phyloP scores from a whole-genome alignment of 2,329 filamentous ascomycete species.

The Cladosporium colombiae region DNA sequence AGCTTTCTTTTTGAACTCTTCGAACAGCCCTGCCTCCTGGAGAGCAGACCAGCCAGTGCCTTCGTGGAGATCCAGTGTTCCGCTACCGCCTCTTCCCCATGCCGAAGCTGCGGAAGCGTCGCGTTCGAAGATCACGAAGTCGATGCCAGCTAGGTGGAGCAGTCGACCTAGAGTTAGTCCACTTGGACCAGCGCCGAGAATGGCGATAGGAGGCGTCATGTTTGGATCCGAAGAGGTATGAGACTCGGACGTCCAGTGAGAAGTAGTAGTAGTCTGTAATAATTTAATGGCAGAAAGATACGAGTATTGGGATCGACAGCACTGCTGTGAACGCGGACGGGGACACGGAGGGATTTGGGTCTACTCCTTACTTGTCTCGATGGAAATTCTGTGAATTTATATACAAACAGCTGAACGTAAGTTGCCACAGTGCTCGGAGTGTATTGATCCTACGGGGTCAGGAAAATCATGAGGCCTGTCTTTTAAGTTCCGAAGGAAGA shows the following conservation, averaged over 20 bases:
- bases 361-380: not conserved
- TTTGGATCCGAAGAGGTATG: not conserved
- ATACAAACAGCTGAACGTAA: not conserved
- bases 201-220: constrained; percentile 32
- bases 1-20: constrained; percentile 32
- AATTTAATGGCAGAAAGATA: not conserved
- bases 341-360: not conserved
- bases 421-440: not conserved
- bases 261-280: not conserved
- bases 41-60: constrained; percentile 34
- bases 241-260: not conserved
- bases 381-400: not conserved
- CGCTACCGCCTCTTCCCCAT: constrained; percentile 26
- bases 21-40: constrained; percentile 33
- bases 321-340: not conserved
- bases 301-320: not conserved
- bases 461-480: not conserved
- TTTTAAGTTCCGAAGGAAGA: not conserved
- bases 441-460: not conserved
- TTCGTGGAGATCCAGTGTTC: constrained; percentile 37
- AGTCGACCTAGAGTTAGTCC: constrained; percentile 36
- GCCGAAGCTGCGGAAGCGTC: constrained; percentile 23
- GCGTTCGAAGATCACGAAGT: constrained; percentile 34
- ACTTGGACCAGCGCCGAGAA: constrained; percentile 37
- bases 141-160: constrained; percentile 27